These are phyloP conservation scores for Meyerozyma carpophila DNA, from an alignment of 1,139 yeast species.

Conservation along the genomic window DNA sequence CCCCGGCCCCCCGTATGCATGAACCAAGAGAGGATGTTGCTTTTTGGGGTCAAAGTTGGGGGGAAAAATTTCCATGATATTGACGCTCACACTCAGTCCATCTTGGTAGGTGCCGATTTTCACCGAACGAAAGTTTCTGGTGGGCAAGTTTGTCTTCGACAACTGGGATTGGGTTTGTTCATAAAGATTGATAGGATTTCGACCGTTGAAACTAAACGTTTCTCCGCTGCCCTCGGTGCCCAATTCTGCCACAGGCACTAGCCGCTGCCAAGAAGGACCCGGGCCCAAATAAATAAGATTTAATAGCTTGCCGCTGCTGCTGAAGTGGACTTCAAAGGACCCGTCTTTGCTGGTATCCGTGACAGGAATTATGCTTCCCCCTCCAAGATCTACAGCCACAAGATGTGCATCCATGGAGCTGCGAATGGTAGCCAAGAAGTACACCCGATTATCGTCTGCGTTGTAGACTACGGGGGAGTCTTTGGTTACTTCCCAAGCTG, in stretches of 20 bases:
- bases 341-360: slow-evolving; percentile 24
- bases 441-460: slow-evolving; percentile 45
- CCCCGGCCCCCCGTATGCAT: slow-evolving; percentile 94
- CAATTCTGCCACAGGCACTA: slow-evolving; percentile 35
- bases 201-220: slow-evolving; percentile 19
- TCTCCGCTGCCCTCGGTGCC: slow-evolving; percentile 7
- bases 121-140: slow-evolving; percentile 44
- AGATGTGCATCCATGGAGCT: slow-evolving; percentile 55
- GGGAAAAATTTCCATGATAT: slow-evolving; percentile 74
- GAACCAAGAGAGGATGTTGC: slow-evolving; percentile 76
- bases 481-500: slow-evolving; percentile 65
- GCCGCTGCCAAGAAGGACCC: slow-evolving; percentile 55
- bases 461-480: slow-evolving; percentile 56
- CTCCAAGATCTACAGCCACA: slow-evolving; percentile 35
- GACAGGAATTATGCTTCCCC: slow-evolving; percentile 12
- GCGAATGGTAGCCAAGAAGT: slow-evolving; percentile 57
- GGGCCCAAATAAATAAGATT: slow-evolving; percentile 61
- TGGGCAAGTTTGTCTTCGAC: slow-evolving; percentile 48
- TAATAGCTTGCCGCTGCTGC: slow-evolving; percentile 52
- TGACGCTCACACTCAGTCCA: slow-evolving; percentile 42
- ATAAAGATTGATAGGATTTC: slow-evolving; percentile 26
- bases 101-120: slow-evolving; percentile 36
- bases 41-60: slow-evolving; percentile 51
- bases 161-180: slow-evolving; percentile 16
- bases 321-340: slow-evolving; percentile 34